Conservation (phyloP, 768 basidiomycete species). For the Leccinum fibrillosum region DNA sequence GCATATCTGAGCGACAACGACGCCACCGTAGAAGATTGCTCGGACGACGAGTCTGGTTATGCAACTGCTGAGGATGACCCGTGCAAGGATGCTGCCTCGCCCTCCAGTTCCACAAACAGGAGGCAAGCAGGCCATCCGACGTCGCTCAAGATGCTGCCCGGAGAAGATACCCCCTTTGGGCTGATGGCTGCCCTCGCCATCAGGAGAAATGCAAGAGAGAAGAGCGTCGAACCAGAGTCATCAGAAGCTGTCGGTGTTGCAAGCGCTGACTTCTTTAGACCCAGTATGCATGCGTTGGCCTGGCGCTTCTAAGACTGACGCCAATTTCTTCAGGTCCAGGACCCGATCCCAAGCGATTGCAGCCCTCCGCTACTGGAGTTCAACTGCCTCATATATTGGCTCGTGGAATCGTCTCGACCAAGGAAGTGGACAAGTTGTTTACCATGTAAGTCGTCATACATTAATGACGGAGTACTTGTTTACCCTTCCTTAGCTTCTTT, state of each 20-base stretch:
- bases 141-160: slow-evolving; percentile 52
- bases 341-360: slow-evolving; percentile 38
- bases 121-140: slow-evolving; percentile 40
- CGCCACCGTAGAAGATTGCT: slow-evolving; percentile 27
- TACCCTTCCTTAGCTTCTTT: slow-evolving; percentile 52
- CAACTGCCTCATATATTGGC: slow-evolving; percentile 63
- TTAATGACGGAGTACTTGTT: not conserved
- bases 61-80: slow-evolving; percentile 24
- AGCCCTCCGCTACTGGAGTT: slow-evolving; percentile 40
- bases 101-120: slow-evolving; percentile 34
- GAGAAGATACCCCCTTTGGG: slow-evolving; percentile 66
- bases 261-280: slow-evolving; percentile 62
- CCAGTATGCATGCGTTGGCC: slow-evolving; percentile 38
- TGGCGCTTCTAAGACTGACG: not conserved
- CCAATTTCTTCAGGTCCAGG: slow-evolving; percentile 36
- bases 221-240: slow-evolving; percentile 41
- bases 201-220: slow-evolving; percentile 40
- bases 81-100: slow-evolving; percentile 25
- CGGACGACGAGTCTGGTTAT: slow-evolving; percentile 37
- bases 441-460: slow-evolving; percentile 47
- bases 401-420: slow-evolving; percentile 56
- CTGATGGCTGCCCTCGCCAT: slow-evolving; percentile 66
- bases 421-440: slow-evolving; percentile 71
- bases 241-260: slow-evolving; percentile 63
- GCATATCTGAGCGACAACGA: slow-evolving; percentile 38